Evolutionary conservation across 2,329 filamentous ascomycete genomes (phyloP).

Genomic region (Trichoderma harzianum): DNA sequence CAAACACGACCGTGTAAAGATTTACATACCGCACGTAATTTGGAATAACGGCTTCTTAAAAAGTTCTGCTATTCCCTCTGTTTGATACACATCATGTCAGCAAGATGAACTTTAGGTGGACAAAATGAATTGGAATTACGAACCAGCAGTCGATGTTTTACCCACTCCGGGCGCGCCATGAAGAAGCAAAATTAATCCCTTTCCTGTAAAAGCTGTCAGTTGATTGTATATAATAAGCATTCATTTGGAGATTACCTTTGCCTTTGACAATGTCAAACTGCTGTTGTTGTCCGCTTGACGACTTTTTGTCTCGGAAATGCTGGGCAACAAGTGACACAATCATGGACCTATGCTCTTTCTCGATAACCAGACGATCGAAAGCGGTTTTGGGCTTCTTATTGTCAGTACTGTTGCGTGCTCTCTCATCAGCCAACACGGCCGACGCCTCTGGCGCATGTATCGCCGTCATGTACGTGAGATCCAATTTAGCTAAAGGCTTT

Average conservation of each 20-base stretch:
- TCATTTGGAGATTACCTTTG: background rate
- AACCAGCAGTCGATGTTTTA: slow-evolving; percentile 31
- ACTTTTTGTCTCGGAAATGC: slow-evolving; percentile 23
- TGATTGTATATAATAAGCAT: fast-evolving
- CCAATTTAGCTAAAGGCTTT: background rate
- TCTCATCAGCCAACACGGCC: background rate
- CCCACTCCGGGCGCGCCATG: slow-evolving; percentile 34
- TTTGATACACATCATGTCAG: background rate
- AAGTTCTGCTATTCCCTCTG: slow-evolving; percentile 22
- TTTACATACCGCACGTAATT: slow-evolving; percentile 22
- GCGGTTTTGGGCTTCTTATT: slow-evolving; percentile 16
- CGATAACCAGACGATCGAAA: slow-evolving; percentile 29
- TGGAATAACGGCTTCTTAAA: slow-evolving; percentile 25
- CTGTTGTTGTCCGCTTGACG: background rate
- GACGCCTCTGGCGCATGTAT: background rate
- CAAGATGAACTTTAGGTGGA: background rate
- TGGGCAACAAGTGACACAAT: background rate
- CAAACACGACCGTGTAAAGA: fast-evolving
- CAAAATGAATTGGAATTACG: background rate
- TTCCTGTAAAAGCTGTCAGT: slow-evolving; percentile 21
- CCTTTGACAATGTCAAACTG: slow-evolving; percentile 9
- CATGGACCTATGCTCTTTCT: background rate
- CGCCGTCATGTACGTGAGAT: background rate
- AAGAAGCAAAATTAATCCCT: slow-evolving; percentile 30
- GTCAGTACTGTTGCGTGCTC: background rate